Conservation (phyloP, 495 filamentous ascomycete genomes). For the Penicillium paxilli region DNA sequence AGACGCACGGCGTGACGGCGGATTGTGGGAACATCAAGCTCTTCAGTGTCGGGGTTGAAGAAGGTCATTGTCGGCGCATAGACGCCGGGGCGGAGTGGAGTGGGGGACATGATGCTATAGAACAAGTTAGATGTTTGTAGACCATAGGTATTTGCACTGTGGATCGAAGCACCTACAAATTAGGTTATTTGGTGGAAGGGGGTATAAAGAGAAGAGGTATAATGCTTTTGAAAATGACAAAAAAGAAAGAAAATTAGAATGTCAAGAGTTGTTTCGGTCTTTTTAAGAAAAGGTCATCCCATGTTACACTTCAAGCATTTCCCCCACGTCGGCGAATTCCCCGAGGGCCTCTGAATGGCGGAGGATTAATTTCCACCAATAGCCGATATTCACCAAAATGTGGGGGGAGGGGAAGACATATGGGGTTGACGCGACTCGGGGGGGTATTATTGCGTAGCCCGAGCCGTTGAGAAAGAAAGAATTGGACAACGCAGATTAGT, state of each 20-base stretch:
- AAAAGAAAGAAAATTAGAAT: not conserved
- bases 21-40: slow-evolving; percentile 77
- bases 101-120: slow-evolving; percentile 35
- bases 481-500: too few relatives aligned
- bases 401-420: slow-evolving; percentile 19
- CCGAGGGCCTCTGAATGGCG: slow-evolving; percentile 24
- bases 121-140: slow-evolving; percentile 1
- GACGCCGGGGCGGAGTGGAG: slow-evolving; percentile 78
- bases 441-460: not conserved
- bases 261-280: not conserved
- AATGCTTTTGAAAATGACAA: not conserved
- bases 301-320: not conserved
- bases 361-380: slow-evolving; percentile 29
- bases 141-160: too few relatives aligned
- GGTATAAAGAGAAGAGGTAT: not conserved
- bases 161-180: not conserved
- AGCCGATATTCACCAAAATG: not conserved
- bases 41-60: slow-evolving; percentile 78
- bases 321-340: slow-evolving; percentile 31
- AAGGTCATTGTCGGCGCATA: slow-evolving; percentile 92
- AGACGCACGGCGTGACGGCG: slow-evolving; percentile 78
- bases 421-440: not conserved
- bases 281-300: not conserved
- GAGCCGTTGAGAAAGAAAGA: not conserved
- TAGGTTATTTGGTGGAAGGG: not conserved